Conservation (phyloP, 2,329 filamentous ascomycete species). For the Canariomyces notabilis region DNA sequence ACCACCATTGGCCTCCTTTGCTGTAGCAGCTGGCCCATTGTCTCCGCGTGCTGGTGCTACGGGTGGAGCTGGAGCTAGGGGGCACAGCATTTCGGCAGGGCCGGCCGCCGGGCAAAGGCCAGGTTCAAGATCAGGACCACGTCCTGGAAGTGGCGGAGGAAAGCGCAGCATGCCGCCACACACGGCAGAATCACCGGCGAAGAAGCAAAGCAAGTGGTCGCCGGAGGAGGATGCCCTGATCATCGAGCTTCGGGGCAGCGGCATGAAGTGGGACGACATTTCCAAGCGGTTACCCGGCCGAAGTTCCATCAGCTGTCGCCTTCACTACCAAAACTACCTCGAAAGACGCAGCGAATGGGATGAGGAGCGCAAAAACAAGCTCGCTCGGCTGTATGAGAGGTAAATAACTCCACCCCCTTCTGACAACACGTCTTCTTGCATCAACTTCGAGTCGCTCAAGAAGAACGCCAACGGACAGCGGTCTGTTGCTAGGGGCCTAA, state of each 20-base stretch:
- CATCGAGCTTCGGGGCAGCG: constrained; percentile 81
- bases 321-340: constrained; percentile 96
- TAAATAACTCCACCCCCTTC: constrained; percentile 40
- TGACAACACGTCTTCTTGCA: not conserved
- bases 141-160: constrained; percentile 19
- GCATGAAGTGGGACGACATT: constrained; percentile 99
- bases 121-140: not conserved
- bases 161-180: constrained; percentile 52
- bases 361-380: constrained; percentile 95
- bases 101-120: constrained; percentile 6
- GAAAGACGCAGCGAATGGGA: constrained; percentile 93
- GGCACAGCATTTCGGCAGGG: constrained; percentile 6
- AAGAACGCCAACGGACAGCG: not conserved
- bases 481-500: not conserved
- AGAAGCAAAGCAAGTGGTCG: constrained; percentile 97
- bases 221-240: constrained; percentile 89
- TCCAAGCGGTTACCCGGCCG: constrained; percentile 84
- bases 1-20: constrained; percentile 16
- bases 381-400: constrained; percentile 92
- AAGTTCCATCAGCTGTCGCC: constrained; percentile 86
- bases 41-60: constrained; percentile 15
- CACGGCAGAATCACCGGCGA: constrained; percentile 64
- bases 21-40: constrained; percentile 14
- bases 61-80: constrained; percentile 9
- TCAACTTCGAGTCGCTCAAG: not conserved